Conservation (phyloP, 257 asterid genomes). For the Gentiana straminea region DNA sequence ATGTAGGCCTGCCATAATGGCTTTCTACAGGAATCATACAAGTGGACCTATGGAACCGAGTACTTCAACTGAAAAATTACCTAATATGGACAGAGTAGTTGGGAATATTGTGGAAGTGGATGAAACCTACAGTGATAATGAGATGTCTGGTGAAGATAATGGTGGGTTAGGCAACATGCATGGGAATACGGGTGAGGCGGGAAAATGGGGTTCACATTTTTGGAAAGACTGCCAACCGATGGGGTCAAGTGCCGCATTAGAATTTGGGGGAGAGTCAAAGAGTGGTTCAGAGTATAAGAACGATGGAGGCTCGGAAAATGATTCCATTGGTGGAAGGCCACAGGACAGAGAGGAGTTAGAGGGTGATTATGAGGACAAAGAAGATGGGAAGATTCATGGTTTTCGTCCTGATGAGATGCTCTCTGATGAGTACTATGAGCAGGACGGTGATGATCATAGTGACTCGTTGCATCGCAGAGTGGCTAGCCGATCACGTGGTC, state of each 20-base stretch:
- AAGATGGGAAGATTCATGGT: slow-evolving; percentile 39
- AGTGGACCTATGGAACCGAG: slow-evolving; percentile 38
- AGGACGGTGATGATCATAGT: slow-evolving; percentile 78
- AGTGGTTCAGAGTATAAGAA: slow-evolving; percentile 80
- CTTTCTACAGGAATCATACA: slow-evolving; percentile 44
- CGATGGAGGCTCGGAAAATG: slow-evolving; percentile 67
- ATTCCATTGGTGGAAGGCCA: slow-evolving; percentile 44
- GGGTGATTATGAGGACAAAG: slow-evolving; percentile 38
- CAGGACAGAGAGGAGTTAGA: slow-evolving; percentile 47
- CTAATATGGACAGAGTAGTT: slow-evolving; percentile 28
- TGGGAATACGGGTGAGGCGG: slow-evolving; percentile 33
- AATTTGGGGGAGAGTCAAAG: slow-evolving; percentile 79
- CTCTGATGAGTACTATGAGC: slow-evolving; percentile 98
- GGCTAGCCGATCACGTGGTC: slow-evolving; percentile 39
- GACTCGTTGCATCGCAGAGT: slow-evolving; percentile 54
- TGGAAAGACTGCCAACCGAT: slow-evolving; percentile 71
- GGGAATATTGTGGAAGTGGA: slow-evolving; percentile 47
- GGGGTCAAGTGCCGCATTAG: slow-evolving; percentile 38
- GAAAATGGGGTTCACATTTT: slow-evolving; percentile 81
- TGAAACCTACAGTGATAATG: slow-evolving; percentile 34
- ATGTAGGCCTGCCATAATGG: slow-evolving; percentile 51
- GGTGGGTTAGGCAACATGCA: slow-evolving; percentile 23
- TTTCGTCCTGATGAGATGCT: slow-evolving; percentile 88
- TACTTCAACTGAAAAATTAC: slow-evolving; percentile 39
- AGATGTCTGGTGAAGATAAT: slow-evolving; percentile 28